Conservation (phyloP, 352 stramenopile species). For the Globisporangium cylindrosporum region DNA sequence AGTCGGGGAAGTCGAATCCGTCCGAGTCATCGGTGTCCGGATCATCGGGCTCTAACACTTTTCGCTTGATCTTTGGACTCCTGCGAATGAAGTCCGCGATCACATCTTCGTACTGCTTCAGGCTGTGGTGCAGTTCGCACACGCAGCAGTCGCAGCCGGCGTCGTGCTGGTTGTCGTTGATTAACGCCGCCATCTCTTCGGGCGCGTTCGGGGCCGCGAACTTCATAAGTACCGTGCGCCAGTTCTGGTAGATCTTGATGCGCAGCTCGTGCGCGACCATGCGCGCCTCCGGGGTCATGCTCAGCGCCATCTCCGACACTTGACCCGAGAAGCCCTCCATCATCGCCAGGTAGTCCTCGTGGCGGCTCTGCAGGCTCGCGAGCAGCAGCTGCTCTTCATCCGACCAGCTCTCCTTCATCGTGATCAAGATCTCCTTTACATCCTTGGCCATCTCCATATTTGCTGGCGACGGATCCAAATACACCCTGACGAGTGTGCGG, state of each 20-base stretch:
- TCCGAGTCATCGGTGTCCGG: conserved; percentile 17
- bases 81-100: conserved; percentile 57
- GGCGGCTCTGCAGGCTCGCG: conserved; percentile 55
- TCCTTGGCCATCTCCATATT: conserved; percentile 83
- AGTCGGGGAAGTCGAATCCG: conserved; percentile 21
- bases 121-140: conserved; percentile 47
- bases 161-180: conserved; percentile 33
- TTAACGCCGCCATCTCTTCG: conserved; percentile 34
- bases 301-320: conserved; percentile 54
- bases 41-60: conserved; percentile 16
- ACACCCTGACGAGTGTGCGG: neutral
- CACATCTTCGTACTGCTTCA: conserved; percentile 56
- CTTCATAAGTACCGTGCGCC: conserved; percentile 71
- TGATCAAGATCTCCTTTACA: conserved; percentile 76
- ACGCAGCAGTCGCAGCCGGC: conserved; percentile 46
- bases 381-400: conserved; percentile 69
- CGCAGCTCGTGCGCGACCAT: conserved; percentile 73
- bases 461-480: conserved; percentile 18
- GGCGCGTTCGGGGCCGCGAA: conserved; percentile 56
- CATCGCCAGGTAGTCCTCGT: conserved; percentile 66
- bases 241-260: conserved; percentile 82
- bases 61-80: conserved; percentile 49
- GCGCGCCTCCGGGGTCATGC: conserved; percentile 71
- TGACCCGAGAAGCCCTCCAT: conserved; percentile 66
- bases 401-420: conserved; percentile 72